Evolutionary conservation across 2,329 filamentous ascomycete species (phyloP).

Genomic region (Ceratocystis smalleyi): DNA sequence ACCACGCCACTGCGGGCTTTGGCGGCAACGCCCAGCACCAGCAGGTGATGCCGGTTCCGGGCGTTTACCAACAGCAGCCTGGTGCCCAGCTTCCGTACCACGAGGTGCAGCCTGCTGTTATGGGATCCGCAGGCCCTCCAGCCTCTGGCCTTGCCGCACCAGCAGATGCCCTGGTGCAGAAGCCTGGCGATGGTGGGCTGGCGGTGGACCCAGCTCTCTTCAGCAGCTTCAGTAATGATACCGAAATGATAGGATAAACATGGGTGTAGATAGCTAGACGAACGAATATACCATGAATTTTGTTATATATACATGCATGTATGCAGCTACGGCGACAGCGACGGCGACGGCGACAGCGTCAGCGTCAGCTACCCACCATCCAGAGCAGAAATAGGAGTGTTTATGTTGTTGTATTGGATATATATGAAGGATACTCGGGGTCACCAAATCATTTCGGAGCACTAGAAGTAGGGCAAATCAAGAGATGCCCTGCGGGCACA

Average conservation of each 20-base stretch:
- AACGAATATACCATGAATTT: too few relatives aligned
- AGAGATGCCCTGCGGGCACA: neutral
- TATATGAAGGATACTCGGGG: neutral
- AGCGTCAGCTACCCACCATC: too few relatives aligned
- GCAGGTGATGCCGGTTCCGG: too few relatives aligned
- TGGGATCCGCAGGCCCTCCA: too few relatives aligned
- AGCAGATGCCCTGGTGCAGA: too few relatives aligned
- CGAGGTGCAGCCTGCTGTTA: too few relatives aligned
- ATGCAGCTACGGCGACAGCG: too few relatives aligned
- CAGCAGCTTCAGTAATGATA: neutral
- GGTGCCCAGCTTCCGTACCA: neutral
- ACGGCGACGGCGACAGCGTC: too few relatives aligned
- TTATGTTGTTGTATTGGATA: conserved; percentile 4
- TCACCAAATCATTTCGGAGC: neutral
- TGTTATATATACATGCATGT: too few relatives aligned
- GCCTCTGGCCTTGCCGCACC: too few relatives aligned
- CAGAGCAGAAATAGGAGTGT: neutral
- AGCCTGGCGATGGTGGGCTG: neutral
- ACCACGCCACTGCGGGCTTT: neutral
- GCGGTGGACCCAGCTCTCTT: conserved; percentile 1
- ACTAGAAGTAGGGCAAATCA: neutral
- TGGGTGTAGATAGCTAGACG: neutral
- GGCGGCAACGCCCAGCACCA: neutral
- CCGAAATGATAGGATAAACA: conserved; percentile 4
- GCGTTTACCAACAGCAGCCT: neutral